phyloP scores from a whole-genome alignment of 2,329 filamentous ascomycete species.

The Hirsutella thompsonii region DNA sequence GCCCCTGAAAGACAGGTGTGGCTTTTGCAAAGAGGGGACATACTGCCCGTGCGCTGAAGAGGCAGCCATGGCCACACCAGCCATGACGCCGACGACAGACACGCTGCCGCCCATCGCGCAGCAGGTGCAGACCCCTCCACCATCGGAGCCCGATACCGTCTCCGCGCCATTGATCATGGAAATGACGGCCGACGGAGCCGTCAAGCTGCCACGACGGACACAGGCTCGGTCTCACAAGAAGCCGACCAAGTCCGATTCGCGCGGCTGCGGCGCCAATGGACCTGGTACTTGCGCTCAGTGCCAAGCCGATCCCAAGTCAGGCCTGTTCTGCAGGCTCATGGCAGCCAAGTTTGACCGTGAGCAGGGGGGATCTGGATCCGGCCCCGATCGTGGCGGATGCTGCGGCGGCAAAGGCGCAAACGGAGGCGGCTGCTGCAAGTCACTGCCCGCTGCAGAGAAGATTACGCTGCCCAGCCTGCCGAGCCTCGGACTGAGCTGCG shows the following conservation, averaged over 20 bases:
- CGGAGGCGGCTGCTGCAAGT: slow-evolving; percentile 55
- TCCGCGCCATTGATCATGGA: slow-evolving; percentile 40
- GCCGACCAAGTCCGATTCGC: slow-evolving; percentile 13
- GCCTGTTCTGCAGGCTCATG: slow-evolving; percentile 71
- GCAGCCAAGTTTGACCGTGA: slow-evolving; percentile 48
- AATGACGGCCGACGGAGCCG: slow-evolving; percentile 44
- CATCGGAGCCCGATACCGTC: slow-evolving; percentile 47
- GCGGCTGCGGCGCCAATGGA: slow-evolving; percentile 49
- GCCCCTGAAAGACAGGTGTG: slow-evolving; percentile 55
- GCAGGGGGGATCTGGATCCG: slow-evolving; percentile 12
- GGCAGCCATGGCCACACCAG: slow-evolving; percentile 25
- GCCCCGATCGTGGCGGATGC: slow-evolving; percentile 37
- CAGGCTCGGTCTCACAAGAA: slow-evolving; percentile 12
- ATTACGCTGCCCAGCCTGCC: slow-evolving; percentile 22
- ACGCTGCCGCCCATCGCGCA: slow-evolving; percentile 27
- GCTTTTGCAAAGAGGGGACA: slow-evolving; percentile 72
- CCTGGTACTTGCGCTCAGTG: slow-evolving; percentile 74
- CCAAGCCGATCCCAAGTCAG: slow-evolving; percentile 63
- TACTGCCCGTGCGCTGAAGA: slow-evolving; percentile 69
- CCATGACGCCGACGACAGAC: slow-evolving; percentile 23
- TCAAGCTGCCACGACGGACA: slow-evolving; percentile 41
- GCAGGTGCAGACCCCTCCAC: slow-evolving; percentile 44
- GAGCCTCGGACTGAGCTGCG: slow-evolving; percentile 54
- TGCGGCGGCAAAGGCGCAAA: slow-evolving; percentile 48
- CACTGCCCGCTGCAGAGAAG: slow-evolving; percentile 15